Conservation (phyloP, 2,329 filamentous ascomycete genomes). For the Boeremia lycopersici region DNA sequence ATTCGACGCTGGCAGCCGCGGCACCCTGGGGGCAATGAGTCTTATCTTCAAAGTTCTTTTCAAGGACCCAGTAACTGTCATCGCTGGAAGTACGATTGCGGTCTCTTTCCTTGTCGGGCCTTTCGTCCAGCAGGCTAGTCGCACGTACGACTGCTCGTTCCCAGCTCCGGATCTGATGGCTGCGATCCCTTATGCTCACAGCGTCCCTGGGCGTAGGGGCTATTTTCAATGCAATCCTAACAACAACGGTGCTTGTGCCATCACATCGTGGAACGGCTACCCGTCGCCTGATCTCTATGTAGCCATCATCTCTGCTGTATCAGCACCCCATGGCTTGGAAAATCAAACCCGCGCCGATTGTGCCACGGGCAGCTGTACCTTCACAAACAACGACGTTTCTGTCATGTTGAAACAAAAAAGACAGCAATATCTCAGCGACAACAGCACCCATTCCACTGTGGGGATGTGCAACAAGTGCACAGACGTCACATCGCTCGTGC, state of each 20-base stretch:
- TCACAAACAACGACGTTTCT: background rate
- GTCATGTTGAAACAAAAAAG: background rate
- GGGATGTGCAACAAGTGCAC: background rate
- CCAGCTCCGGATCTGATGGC: background rate
- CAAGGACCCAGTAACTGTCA: background rate
- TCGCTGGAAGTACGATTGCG: background rate
- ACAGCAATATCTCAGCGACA: background rate
- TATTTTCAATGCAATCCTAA: too few species aligned
- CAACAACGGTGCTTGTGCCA: too few species aligned
- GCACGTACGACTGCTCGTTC: background rate
- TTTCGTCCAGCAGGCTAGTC: slow-evolving; percentile 5
- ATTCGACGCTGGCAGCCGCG: slow-evolving; percentile 4
- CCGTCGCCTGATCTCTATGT: background rate
- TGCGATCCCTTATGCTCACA: background rate
- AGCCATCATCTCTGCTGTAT: background rate
- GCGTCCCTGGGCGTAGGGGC: background rate
- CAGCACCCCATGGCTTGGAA: background rate
- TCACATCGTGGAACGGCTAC: too few species aligned
- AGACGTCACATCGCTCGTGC: background rate
- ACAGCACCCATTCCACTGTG: background rate
- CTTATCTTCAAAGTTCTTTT: background rate
- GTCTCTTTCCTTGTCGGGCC: slow-evolving; percentile 2
- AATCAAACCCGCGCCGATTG: background rate
- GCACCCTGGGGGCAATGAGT: background rate
- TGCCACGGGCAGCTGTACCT: slow-evolving; percentile 2